Base-by-base conservation (phyloP, 1,284 basidiomycete genomes). In the Ceratorhiza oryzae-sativae region DNA sequence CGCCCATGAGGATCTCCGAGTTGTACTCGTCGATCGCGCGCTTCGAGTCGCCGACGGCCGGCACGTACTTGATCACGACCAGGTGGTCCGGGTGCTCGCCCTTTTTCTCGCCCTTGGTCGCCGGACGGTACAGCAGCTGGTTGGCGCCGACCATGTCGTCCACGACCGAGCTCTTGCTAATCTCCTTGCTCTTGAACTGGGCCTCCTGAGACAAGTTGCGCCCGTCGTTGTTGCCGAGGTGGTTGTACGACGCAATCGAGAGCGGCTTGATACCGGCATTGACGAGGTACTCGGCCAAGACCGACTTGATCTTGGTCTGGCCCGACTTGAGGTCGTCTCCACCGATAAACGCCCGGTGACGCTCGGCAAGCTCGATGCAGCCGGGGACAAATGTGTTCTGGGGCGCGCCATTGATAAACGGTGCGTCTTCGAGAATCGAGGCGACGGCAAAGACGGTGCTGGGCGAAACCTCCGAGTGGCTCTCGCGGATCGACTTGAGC, bases 371-470 rank as follows among this genome's bases (percentile, higher is more conserved):
- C 79, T 91, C 86, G 79, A 99, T 92, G 77, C 91, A 90, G 77
- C 97, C 97, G 0, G 97, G 97, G 36, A 99, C 95, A 79, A 98
- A 98, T 6, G 97, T 98, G 88, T 99, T 99, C 86, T 99, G 97
- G 23, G 97, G 97, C 27, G 96, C 95, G 70, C 97, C 97, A 79
- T 98, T 99, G 81, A 99, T 89, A 86, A 97, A 98, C 34, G 97
- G 95, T 77, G 90, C 90, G 74, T 92, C 92, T 83, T 98, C 97
- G 76, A 98, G 91, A 80, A 99, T 98, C 39, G 95, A 88, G 4
- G 96, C 97, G 74, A 98, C 91, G 39, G 96, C 97, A 79, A 98
- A 99, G 77, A 98, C 81, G 72, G 95, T 97, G 71, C 94, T 97
- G 5, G 97, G 97, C 13, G 96, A 95, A 20, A 98, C 91, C 81